A percentile compares a stretch with the other conserved stretches of the same genome.
phyloP scores from a whole-genome alignment of 768 basidiomycete genomes.

The Panellus pusillus region DNA sequence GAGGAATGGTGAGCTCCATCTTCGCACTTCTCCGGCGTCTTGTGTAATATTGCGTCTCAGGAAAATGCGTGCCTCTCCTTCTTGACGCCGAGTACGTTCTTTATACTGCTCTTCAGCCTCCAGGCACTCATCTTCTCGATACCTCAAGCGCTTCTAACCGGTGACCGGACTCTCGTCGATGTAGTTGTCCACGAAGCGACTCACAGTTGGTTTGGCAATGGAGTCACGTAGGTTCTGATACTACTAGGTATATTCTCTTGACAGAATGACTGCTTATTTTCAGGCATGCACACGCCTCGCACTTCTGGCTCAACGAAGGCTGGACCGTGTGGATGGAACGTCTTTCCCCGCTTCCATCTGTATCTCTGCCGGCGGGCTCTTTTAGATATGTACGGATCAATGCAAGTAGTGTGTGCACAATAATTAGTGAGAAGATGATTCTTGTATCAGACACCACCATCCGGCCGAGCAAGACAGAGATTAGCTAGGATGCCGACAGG shows the following conservation, averaged over 20 bases:
- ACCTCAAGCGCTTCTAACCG: conserved; percentile 72
- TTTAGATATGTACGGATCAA: too few relatives aligned
- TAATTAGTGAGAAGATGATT: too few relatives aligned
- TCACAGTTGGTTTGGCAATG: conserved; percentile 94
- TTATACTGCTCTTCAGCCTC: not conserved
- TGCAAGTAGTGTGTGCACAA: too few relatives aligned
- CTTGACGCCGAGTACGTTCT: conserved; percentile 73
- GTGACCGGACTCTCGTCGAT: conserved; percentile 84
- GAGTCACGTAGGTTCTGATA: conserved; percentile 56
- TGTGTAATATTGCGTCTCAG: conserved; percentile 36
- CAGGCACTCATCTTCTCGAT: not conserved
- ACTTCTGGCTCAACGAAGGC: conserved; percentile 91
- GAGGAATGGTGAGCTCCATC: conserved; percentile 68
- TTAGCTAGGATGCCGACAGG: too few relatives aligned
- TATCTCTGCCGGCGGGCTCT: too few relatives aligned
- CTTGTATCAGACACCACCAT: too few relatives aligned
- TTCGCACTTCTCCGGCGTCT: not conserved
- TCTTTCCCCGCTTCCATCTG: too few relatives aligned
- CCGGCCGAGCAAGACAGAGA: too few relatives aligned
- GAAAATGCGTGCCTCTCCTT: conserved; percentile 91
- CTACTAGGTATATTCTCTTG: not conserved
- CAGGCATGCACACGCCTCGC: conserved; percentile 69
- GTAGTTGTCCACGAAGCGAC: conserved; percentile 87
- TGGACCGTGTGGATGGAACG: conserved; percentile 96
- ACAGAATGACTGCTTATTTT: not conserved